Conservation (phyloP, 768 basidiomycete genomes). For the Auricularia auricula-judae region DNA sequence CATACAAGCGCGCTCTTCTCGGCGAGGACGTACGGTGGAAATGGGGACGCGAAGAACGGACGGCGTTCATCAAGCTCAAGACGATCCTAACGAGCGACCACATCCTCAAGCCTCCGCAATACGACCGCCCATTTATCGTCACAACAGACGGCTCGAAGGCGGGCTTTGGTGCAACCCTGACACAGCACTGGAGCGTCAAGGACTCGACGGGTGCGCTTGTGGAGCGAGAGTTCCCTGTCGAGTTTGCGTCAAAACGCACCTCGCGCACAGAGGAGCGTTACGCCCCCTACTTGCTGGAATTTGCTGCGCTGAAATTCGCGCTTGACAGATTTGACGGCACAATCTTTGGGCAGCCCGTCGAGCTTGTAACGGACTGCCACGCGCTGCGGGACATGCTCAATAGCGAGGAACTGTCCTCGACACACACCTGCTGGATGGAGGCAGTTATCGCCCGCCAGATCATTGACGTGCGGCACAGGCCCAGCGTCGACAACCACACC, state of each 20-base stretch:
- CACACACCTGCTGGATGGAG: constrained; percentile 26
- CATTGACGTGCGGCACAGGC: constrained; percentile 12
- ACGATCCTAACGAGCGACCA: constrained; percentile 20
- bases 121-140: constrained; percentile 24
- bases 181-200: constrained; percentile 14
- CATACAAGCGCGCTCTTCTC: constrained; percentile 17
- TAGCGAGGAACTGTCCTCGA: constrained; percentile 10
- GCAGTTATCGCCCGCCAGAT: constrained; percentile 19
- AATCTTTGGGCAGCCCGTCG: constrained; percentile 9
- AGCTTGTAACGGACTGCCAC: constrained; percentile 27
- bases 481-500: constrained; percentile 13
- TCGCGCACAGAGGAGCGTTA: too few relatives aligned
- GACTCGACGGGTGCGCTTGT: constrained; percentile 13
- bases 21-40: constrained; percentile 10
- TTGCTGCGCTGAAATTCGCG: neutral
- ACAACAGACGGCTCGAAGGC: constrained; percentile 24
- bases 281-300: too few relatives aligned
- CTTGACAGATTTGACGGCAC: constrained; percentile 16
- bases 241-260: constrained; percentile 18
- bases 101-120: constrained; percentile 19
- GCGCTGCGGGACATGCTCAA: constrained; percentile 19
- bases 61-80: constrained; percentile 23
- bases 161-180: constrained; percentile 22
- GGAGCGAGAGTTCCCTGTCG: constrained; percentile 18
- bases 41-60: constrained; percentile 11